Conservation (phyloP, 208 protist species). For the Trypanosoma boissoni region DNA sequence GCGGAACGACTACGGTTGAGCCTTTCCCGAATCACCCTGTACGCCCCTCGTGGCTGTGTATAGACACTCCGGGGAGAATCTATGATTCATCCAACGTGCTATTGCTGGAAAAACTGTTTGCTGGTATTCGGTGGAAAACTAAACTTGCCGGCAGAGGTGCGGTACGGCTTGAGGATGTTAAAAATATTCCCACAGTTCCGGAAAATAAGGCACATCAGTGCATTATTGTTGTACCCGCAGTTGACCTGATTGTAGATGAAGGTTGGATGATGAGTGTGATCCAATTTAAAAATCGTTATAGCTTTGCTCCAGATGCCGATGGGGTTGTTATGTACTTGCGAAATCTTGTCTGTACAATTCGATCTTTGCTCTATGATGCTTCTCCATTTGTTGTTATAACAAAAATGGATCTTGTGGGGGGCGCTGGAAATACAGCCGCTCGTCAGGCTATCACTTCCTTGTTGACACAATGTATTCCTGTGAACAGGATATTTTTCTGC, state of each 20-base stretch:
- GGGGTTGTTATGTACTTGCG: slow-evolving; percentile 51
- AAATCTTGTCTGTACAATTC: slow-evolving; percentile 39
- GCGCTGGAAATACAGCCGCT: slow-evolving; percentile 36
- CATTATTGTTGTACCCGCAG: slow-evolving; percentile 70
- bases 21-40: slow-evolving; percentile 65
- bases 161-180: slow-evolving; percentile 30
- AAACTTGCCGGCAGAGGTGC: slow-evolving; percentile 43
- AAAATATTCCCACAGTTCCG: slow-evolving; percentile 34
- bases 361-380: slow-evolving; percentile 50
- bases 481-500: slow-evolving; percentile 74
- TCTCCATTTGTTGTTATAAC: slow-evolving; percentile 70
- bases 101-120: slow-evolving; percentile 47
- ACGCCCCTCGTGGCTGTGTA: slow-evolving; percentile 67
- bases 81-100: slow-evolving; percentile 37
- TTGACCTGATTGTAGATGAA: slow-evolving; percentile 64
- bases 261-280: slow-evolving; percentile 65
- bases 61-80: slow-evolving; percentile 76
- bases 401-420: slow-evolving; percentile 84
- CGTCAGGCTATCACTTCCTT: slow-evolving; percentile 35
- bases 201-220: slow-evolving; percentile 68
- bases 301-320: slow-evolving; percentile 34
- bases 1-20: slow-evolving; percentile 70
- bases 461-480: slow-evolving; percentile 57
- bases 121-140: slow-evolving; percentile 72
- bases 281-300: slow-evolving; percentile 47